phyloP scores from a whole-genome alignment of 805 yeast species.

The Teunomyces tritomae region DNA sequence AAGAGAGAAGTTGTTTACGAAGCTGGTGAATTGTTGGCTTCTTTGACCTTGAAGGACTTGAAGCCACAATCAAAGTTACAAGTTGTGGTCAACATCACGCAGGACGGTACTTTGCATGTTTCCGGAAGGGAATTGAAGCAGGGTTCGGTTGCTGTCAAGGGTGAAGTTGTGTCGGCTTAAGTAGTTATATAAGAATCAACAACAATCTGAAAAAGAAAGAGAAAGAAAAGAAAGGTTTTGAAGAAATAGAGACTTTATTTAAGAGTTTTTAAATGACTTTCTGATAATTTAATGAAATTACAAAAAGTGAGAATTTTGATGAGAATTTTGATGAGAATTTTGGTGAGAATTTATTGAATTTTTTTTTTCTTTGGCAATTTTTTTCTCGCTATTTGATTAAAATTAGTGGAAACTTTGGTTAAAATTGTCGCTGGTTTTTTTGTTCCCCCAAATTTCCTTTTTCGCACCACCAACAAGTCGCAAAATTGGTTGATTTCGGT shows the following conservation, averaged over 20 bases:
- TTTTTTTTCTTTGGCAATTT: too few species aligned
- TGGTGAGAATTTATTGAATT: too few species aligned
- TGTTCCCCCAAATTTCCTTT: too few species aligned
- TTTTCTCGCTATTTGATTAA: too few species aligned
- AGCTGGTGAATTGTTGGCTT: conserved; percentile 74
- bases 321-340: too few species aligned
- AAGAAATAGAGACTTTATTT: background rate
- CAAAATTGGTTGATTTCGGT: too few species aligned
- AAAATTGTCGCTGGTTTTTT: too few species aligned
- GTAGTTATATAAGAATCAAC: background rate
- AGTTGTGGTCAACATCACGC: conserved; percentile 60
- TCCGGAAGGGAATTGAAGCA: conserved; percentile 65
- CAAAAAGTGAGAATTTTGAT: background rate
- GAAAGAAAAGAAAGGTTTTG: background rate
- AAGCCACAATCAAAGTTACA: conserved; percentile 66
- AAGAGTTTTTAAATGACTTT: too few species aligned
- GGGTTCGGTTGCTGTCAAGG: conserved; percentile 55
- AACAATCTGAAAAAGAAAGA: too few species aligned
- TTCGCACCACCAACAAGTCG: too few species aligned
- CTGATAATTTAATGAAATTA: too few species aligned
- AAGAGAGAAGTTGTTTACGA: conserved; percentile 70
- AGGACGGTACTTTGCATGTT: conserved; percentile 62
- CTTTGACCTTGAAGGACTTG: conserved; percentile 70
- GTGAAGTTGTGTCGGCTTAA: conserved; percentile 41
- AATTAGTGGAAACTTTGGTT: too few species aligned